Percentiles rank a stretch among this genome's conserved stretches.
Conservation (phyloP, 306 rosid genomes). For the Luffa aegyptiaca region DNA sequence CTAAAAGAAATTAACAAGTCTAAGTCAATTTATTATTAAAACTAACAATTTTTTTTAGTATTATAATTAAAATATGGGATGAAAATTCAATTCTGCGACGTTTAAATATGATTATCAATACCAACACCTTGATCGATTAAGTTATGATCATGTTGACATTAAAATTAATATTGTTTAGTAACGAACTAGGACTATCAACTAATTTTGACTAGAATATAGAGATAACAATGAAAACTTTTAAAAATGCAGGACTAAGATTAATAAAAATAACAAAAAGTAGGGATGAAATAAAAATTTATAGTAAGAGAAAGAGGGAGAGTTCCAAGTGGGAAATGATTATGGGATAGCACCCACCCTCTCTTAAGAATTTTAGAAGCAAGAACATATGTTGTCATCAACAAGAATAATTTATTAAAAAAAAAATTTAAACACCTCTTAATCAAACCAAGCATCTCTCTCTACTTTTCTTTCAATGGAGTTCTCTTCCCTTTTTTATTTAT, state of each 20-base stretch:
- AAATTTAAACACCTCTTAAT: neutral
- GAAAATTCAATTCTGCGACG: neutral
- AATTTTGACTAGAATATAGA: too few relatives aligned
- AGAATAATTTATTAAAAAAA: neutral
- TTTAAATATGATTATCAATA: too few relatives aligned
- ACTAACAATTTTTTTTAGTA: too few relatives aligned
- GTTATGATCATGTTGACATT: neutral
- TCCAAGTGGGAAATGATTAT: neutral
- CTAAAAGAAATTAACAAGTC: neutral
- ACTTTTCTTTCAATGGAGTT: neutral
- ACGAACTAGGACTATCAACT: neutral
- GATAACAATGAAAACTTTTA: too few relatives aligned
- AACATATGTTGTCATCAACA: neutral
- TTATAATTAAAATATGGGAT: too few relatives aligned
- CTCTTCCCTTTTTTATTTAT: neutral
- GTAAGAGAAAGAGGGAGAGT: neutral
- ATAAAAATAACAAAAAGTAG: neutral
- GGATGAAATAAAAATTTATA: neutral
- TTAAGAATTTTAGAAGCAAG: neutral
- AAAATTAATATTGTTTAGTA: too few relatives aligned
- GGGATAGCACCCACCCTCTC: neutral
- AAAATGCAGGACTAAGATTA: too few relatives aligned
- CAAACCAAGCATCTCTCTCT: constrained; percentile 1
- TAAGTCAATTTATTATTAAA: too few relatives aligned
- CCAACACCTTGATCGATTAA: too few relatives aligned